Percentiles rank a stretch among this genome's conserved stretches.
Evolutionary conservation across 2,329 filamentous ascomycete genomes (phyloP).

Genomic region (Berkeleyomyces rouxiae): DNA sequence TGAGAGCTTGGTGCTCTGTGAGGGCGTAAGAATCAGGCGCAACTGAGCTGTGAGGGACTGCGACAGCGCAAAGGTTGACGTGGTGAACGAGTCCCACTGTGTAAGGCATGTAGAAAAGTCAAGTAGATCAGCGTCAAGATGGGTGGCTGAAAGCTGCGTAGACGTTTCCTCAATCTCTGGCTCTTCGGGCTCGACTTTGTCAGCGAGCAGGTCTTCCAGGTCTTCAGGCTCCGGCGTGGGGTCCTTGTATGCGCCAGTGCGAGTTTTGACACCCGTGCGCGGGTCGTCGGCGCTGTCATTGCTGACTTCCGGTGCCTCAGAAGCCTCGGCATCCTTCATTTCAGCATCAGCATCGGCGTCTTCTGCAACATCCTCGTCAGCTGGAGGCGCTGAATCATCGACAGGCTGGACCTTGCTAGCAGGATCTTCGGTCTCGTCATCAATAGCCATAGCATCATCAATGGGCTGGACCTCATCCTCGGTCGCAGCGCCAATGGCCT

Average conservation of each 20-base stretch:
- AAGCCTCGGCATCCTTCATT: conserved; percentile 4
- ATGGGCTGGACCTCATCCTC: conserved; percentile 76
- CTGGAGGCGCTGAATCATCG: conserved; percentile 30
- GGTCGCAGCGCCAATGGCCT: conserved; percentile 75
- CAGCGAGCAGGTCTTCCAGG: conserved; percentile 21
- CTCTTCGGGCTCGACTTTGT: conserved; percentile 26
- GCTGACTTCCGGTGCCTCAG: neutral
- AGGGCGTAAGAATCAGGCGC: conserved; percentile 85
- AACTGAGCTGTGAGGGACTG: conserved; percentile 86
- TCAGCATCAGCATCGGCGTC: conserved; percentile 25
- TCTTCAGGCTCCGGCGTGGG: conserved; percentile 20
- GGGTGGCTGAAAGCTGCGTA: conserved; percentile 54
- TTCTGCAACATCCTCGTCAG: conserved; percentile 24
- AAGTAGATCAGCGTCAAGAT: conserved; percentile 39
- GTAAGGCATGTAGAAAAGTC: conserved; percentile 43
- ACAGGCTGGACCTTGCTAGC: conserved; percentile 35
- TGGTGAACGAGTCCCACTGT: conserved; percentile 76
- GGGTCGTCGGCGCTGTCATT: conserved; percentile 25
- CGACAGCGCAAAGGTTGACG: conserved; percentile 68
- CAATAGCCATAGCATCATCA: conserved; percentile 77
- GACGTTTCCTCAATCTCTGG: conserved; percentile 37
- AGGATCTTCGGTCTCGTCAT: conserved; percentile 44
- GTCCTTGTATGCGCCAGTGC: conserved; percentile 39
- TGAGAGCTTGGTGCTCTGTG: conserved; percentile 86
- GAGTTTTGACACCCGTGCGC: conserved; percentile 42